A percentile compares a stretch with the other conserved stretches of the same genome.
Evolutionary conservation across 2,329 filamentous ascomycete genomes (phyloP).

Genomic region (Botrytis sinoallii): DNA sequence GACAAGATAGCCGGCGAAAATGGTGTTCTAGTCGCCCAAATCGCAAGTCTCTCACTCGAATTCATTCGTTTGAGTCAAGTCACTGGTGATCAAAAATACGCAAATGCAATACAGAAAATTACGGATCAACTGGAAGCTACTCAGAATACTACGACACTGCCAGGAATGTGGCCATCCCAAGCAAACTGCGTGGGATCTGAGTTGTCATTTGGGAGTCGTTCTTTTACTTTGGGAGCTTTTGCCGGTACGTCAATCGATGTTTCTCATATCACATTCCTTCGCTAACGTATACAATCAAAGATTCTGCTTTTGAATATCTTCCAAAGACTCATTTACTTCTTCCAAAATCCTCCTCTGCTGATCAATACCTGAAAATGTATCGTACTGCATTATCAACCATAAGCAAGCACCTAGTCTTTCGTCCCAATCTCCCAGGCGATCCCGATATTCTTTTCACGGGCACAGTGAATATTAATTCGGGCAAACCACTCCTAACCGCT

Average conservation of each 20-base stretch:
- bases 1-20: conserved; percentile 4
- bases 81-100: conserved; percentile 56
- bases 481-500: conserved; percentile 11
- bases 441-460: conserved; percentile 48
- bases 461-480: conserved; percentile 36
- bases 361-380: conserved; percentile 43
- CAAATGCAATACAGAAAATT: conserved; percentile 57
- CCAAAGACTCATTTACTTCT: conserved; percentile 46
- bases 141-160: conserved; percentile 52
- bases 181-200: conserved; percentile 49
- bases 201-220: conserved; percentile 45
- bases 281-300: conserved; percentile 54
- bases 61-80: conserved; percentile 60
- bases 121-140: conserved; percentile 50
- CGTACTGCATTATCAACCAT: conserved; percentile 44
- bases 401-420: conserved; percentile 43
- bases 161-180: conserved; percentile 58
- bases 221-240: conserved; percentile 54
- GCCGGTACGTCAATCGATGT: conserved; percentile 49
- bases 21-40: conserved; percentile 51
- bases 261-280: conserved; percentile 55
- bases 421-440: conserved; percentile 44
- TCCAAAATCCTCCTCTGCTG: conserved; percentile 31
- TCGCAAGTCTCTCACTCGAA: conserved; percentile 58
- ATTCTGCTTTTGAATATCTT: conserved; percentile 63